phyloP scores from a whole-genome alignment of 2,329 filamentous ascomycete genomes.

The Pyricularia pennisetigena region DNA sequence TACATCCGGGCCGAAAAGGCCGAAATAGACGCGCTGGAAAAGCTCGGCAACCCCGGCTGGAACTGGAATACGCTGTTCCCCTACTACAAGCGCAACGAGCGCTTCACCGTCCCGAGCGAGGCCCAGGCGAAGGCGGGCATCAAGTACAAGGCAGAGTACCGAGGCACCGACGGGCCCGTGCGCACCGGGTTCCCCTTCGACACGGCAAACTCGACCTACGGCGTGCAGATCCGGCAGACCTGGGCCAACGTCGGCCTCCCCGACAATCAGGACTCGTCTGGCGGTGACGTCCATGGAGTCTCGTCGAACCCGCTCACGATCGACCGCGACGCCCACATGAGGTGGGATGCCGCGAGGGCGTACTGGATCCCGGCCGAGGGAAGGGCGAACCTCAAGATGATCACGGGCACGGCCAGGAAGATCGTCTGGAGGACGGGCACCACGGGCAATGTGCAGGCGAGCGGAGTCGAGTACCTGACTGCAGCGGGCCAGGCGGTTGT shows the following conservation, averaged over 20 bases:
- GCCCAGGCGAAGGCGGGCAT: slow-evolving; percentile 19
- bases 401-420: slow-evolving; percentile 25
- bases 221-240: slow-evolving; percentile 15
- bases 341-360: slow-evolving; percentile 29
- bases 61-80: slow-evolving; percentile 14
- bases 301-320: slow-evolving; percentile 27
- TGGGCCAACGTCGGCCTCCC: slow-evolving; percentile 22
- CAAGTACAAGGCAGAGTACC: slow-evolving; percentile 20
- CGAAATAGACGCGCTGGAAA: slow-evolving; percentile 24
- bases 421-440: slow-evolving; percentile 17
- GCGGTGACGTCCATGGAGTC: slow-evolving; percentile 27
- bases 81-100: slow-evolving; percentile 16
- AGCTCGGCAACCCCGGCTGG: slow-evolving; percentile 19
- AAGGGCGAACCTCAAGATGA: slow-evolving; percentile 26
- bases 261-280: slow-evolving; percentile 26
- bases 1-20: slow-evolving; percentile 19
- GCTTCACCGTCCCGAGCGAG: slow-evolving; percentile 10
- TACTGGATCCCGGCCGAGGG: slow-evolving; percentile 28
- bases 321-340: slow-evolving; percentile 23
- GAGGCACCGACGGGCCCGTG: slow-evolving; percentile 25
- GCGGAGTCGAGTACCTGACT: slow-evolving; percentile 24
- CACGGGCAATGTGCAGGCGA: slow-evolving; percentile 5
- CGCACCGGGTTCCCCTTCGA: slow-evolving; percentile 24
- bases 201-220: slow-evolving; percentile 21
- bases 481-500: slow-evolving; percentile 22